A percentile compares a stretch with the other conserved stretches of the same genome.
Evolutionary conservation across 2,329 filamentous ascomycete genomes (phyloP).

Genomic region (Daldinia eschscholtzii): DNA sequence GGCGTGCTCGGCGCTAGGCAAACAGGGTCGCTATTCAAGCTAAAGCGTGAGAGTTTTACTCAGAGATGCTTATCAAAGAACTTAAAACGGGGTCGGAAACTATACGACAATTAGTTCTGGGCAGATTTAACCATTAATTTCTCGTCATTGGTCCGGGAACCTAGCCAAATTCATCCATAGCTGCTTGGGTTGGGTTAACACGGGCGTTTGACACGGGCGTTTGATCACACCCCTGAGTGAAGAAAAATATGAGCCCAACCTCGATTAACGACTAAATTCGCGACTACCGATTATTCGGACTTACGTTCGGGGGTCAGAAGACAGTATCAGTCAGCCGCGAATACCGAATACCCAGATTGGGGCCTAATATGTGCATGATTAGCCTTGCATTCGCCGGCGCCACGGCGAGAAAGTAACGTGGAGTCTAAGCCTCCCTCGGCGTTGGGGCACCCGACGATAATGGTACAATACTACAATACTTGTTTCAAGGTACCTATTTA

Average conservation of each 20-base stretch:
- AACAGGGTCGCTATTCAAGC: not conserved
- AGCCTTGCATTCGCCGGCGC: conserved; percentile 26
- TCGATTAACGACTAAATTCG: conserved; percentile 18
- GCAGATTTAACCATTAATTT: conserved; percentile 8
- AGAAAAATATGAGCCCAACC: not conserved
- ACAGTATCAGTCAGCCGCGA: conserved; percentile 22
- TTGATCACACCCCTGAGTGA: conserved; percentile 11
- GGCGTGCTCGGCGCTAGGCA: conserved; percentile 9
- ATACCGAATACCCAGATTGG: conserved; percentile 19
- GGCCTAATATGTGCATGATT: conserved; percentile 20
- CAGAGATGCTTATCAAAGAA: conserved; percentile 1
- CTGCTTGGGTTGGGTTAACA: conserved; percentile 10
- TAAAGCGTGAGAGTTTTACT: not conserved
- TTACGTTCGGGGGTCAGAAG: conserved; percentile 15
- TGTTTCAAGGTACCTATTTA: not conserved
- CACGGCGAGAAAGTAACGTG: not conserved
- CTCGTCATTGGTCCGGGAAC: not conserved
- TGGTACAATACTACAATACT: not conserved
- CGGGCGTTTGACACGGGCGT: not conserved
- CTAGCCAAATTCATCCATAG: conserved; percentile 2
- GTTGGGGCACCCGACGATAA: not conserved
- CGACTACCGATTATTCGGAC: conserved; percentile 5
- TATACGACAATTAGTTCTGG: not conserved
- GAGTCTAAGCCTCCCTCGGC: conserved; percentile 12
- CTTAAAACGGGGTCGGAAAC: not conserved